Percentiles rank a stretch among this genome's conserved stretches.
These are phyloP conservation scores for Fomitopsis serialis DNA, from an alignment of 768 basidiomycete species.

Conservation along the genomic window DNA sequence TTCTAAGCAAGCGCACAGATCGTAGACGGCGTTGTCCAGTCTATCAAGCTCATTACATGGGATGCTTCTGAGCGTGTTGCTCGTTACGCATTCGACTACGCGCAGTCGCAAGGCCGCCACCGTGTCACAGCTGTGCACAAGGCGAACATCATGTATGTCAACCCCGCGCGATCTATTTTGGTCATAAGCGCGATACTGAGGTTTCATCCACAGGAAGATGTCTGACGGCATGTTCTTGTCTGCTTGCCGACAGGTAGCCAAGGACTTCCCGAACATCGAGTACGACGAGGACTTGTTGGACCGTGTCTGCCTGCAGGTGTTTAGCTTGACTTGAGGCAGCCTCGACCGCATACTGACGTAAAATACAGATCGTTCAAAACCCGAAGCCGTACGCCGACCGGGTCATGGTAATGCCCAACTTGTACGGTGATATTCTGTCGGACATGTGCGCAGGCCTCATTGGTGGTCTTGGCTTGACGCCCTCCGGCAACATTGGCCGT, in stretches of 20 bases:
- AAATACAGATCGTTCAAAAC: slow-evolving; percentile 77
- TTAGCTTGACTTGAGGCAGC: slow-evolving; percentile 5
- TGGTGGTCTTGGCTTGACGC: slow-evolving; percentile 94
- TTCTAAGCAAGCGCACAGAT: slow-evolving; percentile 42
- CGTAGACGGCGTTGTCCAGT: slow-evolving; percentile 97
- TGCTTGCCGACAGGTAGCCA: slow-evolving; percentile 93
- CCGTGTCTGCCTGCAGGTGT: slow-evolving; percentile 88
- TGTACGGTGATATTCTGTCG: slow-evolving; percentile 93
- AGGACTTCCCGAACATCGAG: slow-evolving; percentile 87
- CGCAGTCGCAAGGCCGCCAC: slow-evolving; percentile 79
- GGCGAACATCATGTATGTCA: slow-evolving; percentile 92
- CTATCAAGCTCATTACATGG: slow-evolving; percentile 99
- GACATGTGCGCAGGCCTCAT: slow-evolving; percentile 96
- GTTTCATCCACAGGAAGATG: slow-evolving; percentile 75
- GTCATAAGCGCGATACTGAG: neutral
- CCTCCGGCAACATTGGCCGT: slow-evolving; percentile 95
- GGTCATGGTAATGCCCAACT: slow-evolving; percentile 99
- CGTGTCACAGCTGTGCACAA: slow-evolving; percentile 99
- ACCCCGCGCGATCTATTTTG: too few relatives aligned
- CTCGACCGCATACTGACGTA: slow-evolving; percentile 3
- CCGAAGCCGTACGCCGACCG: slow-evolving; percentile 90
- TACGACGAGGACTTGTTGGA: slow-evolving; percentile 98
- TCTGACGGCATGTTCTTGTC: slow-evolving; percentile 99
- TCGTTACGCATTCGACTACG: slow-evolving; percentile 97
- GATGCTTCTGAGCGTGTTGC: slow-evolving; percentile 98